A percentile compares a stretch with the other conserved stretches of the same genome.
Conservation (phyloP, 768 basidiomycete species). For the Mycena amicta region DNA sequence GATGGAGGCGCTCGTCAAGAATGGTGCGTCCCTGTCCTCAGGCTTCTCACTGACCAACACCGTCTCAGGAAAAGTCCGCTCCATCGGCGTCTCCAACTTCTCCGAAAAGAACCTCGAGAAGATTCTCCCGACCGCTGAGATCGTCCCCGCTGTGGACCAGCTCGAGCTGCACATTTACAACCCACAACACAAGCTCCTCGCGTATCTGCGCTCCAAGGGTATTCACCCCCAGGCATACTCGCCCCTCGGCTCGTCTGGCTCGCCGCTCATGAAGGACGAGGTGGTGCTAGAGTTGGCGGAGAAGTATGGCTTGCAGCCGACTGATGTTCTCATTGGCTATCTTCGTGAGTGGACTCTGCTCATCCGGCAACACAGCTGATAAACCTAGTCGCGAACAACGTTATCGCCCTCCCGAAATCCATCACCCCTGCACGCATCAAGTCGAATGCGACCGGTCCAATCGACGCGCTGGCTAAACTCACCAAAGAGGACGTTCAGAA, state of each 20-base stretch:
- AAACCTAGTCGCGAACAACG: constrained; percentile 57
- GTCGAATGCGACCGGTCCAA: constrained; percentile 55
- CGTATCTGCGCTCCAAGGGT: constrained; percentile 62
- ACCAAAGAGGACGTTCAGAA: constrained; percentile 52
- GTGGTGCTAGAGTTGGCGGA: constrained; percentile 59
- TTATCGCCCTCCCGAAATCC: constrained; percentile 75
- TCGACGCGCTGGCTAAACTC: constrained; percentile 49
- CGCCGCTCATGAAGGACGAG: constrained; percentile 68
- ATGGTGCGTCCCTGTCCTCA: constrained; percentile 41
- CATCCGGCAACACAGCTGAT: constrained; percentile 7
- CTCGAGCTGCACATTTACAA: constrained; percentile 77
- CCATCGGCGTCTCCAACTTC: constrained; percentile 80
- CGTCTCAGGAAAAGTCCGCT: constrained; percentile 59
- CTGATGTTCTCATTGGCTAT: constrained; percentile 66
- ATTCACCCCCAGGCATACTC: constrained; percentile 82
- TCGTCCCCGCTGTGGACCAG: constrained; percentile 74
- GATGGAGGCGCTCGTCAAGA: constrained; percentile 74
- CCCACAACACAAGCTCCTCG: constrained; percentile 68
- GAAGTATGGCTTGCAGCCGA: constrained; percentile 53
- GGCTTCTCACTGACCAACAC: constrained; percentile 10
- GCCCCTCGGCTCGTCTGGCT: constrained; percentile 71
- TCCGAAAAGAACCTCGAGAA: constrained; percentile 68
- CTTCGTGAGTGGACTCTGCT: constrained; percentile 46
- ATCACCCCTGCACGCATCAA: constrained; percentile 71
- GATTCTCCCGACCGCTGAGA: constrained; percentile 64